Percentiles rank a stretch among this genome's conserved stretches.
These are phyloP conservation scores for Podosphaera fusca DNA, from an alignment of 2,329 filamentous ascomycete genomes.

Conservation along the genomic window DNA sequence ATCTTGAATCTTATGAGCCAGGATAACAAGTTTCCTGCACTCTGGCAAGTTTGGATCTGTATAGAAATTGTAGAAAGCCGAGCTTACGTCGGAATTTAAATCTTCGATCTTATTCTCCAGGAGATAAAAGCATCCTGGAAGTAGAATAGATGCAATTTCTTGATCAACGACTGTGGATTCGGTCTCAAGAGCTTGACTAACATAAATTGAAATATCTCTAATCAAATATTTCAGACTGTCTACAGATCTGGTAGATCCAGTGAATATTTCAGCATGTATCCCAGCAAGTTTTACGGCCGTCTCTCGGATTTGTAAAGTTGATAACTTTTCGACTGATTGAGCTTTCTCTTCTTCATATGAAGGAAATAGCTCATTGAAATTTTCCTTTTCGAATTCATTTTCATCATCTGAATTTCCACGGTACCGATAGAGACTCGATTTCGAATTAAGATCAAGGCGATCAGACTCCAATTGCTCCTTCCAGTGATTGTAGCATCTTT, in stretches of 20 bases:
- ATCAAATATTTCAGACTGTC: conserved; percentile 13
- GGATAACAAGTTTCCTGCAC: conserved; percentile 44
- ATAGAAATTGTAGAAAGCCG: conserved; percentile 64
- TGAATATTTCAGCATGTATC: conserved; percentile 27
- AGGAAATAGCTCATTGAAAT: conserved; percentile 65
- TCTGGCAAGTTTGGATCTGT: conserved; percentile 56
- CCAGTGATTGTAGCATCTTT: conserved; percentile 60
- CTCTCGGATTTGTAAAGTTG: conserved; percentile 8
- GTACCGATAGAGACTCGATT: conserved; percentile 63
- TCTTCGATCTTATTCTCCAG: conserved; percentile 36
- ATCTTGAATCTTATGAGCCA: conserved; percentile 44
- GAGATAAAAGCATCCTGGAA: conserved; percentile 42
- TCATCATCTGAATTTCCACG: conserved; percentile 54
- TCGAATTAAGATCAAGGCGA: conserved; percentile 48
- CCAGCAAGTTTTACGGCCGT: conserved; percentile 33
- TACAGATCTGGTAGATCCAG: conserved; percentile 5
- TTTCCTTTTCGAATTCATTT: conserved; percentile 48
- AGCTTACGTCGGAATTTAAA: conserved; percentile 19
- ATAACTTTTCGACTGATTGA: conserved; percentile 5
- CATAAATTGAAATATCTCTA: conserved; percentile 9
- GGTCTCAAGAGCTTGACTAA: conserved; percentile 8
- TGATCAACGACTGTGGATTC: conserved; percentile 10
- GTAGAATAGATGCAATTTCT: conserved; percentile 27
- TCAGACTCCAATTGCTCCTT: conserved; percentile 53
- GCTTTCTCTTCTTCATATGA: conserved; percentile 33